Conservation (phyloP, 345 rosid genomes). For the Laguncularia racemosa region DNA sequence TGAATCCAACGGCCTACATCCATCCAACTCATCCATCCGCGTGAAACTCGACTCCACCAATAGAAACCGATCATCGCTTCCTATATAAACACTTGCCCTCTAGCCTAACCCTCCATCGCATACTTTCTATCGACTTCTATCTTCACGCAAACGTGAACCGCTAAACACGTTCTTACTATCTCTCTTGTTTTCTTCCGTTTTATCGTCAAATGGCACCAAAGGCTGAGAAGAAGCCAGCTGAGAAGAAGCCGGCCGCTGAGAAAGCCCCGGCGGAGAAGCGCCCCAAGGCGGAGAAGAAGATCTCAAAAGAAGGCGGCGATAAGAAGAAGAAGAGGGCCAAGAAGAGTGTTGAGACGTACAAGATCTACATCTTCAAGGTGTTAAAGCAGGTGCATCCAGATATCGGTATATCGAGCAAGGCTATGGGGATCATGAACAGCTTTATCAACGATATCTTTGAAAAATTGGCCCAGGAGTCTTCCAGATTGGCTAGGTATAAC, state of each 20-base stretch:
- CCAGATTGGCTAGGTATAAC: slow-evolving; percentile 57
- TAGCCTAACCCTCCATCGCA: accelerated
- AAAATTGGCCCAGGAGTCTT: slow-evolving; percentile 59
- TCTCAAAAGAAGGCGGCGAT: slow-evolving; percentile 36
- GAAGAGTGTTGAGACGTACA: slow-evolving; percentile 61
- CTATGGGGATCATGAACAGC: slow-evolving; percentile 74
- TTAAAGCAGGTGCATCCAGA: slow-evolving; percentile 55
- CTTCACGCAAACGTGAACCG: neutral
- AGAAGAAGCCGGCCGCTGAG: slow-evolving; percentile 39
- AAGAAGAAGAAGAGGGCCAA: slow-evolving; percentile 41
- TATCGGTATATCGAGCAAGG: slow-evolving; percentile 60
- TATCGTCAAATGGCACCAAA: slow-evolving; percentile 40
- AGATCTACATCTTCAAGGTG: slow-evolving; percentile 67
- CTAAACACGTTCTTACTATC: neutral
- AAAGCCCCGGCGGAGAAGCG: slow-evolving; percentile 49
- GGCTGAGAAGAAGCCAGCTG: slow-evolving; percentile 46
- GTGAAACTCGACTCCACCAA: slow-evolving; percentile 16
- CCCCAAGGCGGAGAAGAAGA: slow-evolving; percentile 60
- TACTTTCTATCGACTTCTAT: neutral
- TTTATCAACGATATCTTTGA: slow-evolving; percentile 66
- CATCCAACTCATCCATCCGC: slow-evolving; percentile 23
- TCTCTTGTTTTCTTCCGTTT: neutral
- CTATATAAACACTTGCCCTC: slow-evolving; percentile 20
- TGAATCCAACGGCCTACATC: no score
- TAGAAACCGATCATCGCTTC: neutral